Base-by-base conservation (phyloP, 306 rosid species). In the Boehmeria nivea region DNA sequence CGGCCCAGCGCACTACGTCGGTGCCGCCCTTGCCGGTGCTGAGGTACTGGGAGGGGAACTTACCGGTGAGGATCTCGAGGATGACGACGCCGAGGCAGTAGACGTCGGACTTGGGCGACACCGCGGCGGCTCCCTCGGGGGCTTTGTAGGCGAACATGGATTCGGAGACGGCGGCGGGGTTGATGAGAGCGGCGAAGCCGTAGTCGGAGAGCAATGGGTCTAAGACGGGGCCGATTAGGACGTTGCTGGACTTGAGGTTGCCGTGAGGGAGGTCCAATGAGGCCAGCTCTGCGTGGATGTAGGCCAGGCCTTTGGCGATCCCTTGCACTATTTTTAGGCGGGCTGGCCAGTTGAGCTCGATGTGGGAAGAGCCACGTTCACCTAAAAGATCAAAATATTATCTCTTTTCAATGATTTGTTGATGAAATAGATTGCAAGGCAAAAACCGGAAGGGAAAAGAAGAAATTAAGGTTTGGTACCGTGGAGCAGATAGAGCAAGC, bases 241-340 rank as follows among this genome's bases (percentile, higher is more conserved):
- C 26, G 47, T 90, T 90, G 72, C 88, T 81, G 26, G 94, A 86
- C 59, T 90, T 90, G 46, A 90, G 79, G 57, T 90, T 81, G 1
- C 97, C 97, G 46, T 90, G 97, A 16, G 97, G 94, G 28, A 90
- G 53, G 55, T 69, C 59, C 8, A n/a, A 73, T 19, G 63, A 46
- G 27, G 79, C 54, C 3, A 63, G 51, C 38, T 80, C 71, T 1
- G 51, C 60, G 51, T 83, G 78, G 59, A 89, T 70, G 66, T 72
- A 81, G 27, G 26, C 60, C 78, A 89, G 37, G 49, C 97, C 97
- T 65, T 75, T 65, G 2, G 82, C 83, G 3, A 81, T 80, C 64
- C 95, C 97, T 65, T 48, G 54, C n/a, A 80, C 68, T 55, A 86
- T 82, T 65, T 69, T 80, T 10, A 90, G 45, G 39, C 88, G 67